Percentiles rank a stretch among this genome's conserved stretches.
Evolutionary conservation across 2,329 filamentous ascomycete species (phyloP).

Genomic region (Calycina marina): DNA sequence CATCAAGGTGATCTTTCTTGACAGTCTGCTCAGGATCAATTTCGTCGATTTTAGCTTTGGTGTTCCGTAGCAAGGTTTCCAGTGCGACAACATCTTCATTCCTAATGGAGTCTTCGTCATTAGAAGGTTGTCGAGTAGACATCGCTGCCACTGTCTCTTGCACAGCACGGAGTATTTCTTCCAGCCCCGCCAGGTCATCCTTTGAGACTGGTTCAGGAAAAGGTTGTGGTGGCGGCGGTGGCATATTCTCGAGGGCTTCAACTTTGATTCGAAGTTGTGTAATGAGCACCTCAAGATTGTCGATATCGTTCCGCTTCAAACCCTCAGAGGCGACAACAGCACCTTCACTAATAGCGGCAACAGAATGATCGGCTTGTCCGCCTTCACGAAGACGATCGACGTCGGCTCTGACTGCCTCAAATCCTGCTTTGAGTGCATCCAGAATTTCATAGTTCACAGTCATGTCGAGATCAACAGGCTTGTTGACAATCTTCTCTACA

Average conservation of each 20-base stretch:
- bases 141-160: conserved; percentile 43
- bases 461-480: conserved; percentile 69
- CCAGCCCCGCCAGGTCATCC: conserved; percentile 40
- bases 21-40: conserved; percentile 60
- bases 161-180: conserved; percentile 38
- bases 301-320: conserved; percentile 59
- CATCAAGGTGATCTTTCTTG: conserved; percentile 47
- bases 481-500: conserved; percentile 65
- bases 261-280: conserved; percentile 73
- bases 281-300: conserved; percentile 73
- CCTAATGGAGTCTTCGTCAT: conserved; percentile 36
- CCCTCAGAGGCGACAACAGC: conserved; percentile 35
- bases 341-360: conserved; percentile 35
- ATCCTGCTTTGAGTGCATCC: conserved; percentile 70
- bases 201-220: conserved; percentile 29
- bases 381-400: conserved; percentile 62
- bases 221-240: conserved; percentile 28
- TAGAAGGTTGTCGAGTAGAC: conserved; percentile 26
- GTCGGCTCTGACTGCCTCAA: conserved; percentile 61
- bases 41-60: conserved; percentile 77
- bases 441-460: conserved; percentile 82
- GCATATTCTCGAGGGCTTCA: conserved; percentile 53
- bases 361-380: conserved; percentile 30
- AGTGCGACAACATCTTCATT: conserved; percentile 84
- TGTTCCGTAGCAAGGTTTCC: conserved; percentile 78